phyloP scores from a whole-genome alignment of 352 stramenopile genomes.

The Thraustotheca clavata region DNA sequence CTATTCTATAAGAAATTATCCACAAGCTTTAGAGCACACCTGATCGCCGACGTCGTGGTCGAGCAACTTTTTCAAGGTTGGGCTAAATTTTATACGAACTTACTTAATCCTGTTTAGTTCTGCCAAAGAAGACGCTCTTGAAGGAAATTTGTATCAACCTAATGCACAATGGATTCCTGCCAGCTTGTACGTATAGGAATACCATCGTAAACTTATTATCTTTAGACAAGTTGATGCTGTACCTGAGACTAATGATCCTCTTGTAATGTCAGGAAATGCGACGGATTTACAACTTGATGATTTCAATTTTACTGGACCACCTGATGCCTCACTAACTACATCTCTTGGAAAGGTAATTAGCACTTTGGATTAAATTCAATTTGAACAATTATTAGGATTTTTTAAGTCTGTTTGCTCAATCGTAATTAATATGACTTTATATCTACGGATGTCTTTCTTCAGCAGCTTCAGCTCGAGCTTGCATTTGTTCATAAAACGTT shows the following conservation, averaged over 20 bases:
- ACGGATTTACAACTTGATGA: conserved; percentile 62
- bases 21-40: neutral
- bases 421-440: conserved; percentile 27
- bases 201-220: neutral
- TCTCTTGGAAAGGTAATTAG: conserved; percentile 34
- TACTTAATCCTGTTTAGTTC: neutral
- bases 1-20: neutral
- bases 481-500: conserved; percentile 44
- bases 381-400: conserved; percentile 37
- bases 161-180: neutral
- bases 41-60: neutral
- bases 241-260: conserved; percentile 13
- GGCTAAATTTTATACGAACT: neutral
- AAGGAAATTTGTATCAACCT: neutral
- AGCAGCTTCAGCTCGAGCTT: neutral
- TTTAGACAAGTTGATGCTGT: neutral
- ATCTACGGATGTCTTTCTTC: neutral
- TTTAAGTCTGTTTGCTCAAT: conserved; percentile 68
- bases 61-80: neutral
- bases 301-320: conserved; percentile 37
- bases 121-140: neutral
- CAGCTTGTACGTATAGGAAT: neutral
- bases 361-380: neutral
- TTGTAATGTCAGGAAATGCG: neutral
- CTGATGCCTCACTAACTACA: conserved; percentile 39